A percentile compares a stretch with the other conserved stretches of the same genome.
Conservation (phyloP, 768 basidiomycete genomes). For the Amanita rimosa region DNA sequence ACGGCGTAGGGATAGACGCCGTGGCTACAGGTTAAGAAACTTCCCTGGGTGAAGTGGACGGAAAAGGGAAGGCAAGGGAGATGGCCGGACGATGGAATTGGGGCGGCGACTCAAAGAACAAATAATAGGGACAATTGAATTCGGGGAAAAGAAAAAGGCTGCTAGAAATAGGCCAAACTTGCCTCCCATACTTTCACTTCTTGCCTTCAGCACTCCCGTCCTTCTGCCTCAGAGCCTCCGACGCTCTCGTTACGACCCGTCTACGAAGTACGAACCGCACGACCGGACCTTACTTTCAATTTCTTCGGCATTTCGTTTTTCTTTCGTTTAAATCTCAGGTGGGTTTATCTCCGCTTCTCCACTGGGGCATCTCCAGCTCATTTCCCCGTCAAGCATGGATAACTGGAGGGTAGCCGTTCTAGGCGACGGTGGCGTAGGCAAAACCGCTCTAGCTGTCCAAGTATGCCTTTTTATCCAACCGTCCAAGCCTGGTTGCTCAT, state of each 20-base stretch:
- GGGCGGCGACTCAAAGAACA: slow-evolving; percentile 2
- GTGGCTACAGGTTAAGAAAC: neutral
- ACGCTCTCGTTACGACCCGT: slow-evolving; percentile 7
- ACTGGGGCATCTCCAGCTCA: slow-evolving; percentile 12
- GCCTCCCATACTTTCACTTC: slow-evolving; percentile 3
- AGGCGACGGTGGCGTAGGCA: slow-evolving; percentile 95
- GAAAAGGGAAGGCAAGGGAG: slow-evolving; percentile 8
- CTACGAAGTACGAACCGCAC: slow-evolving; percentile 20
- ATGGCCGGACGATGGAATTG: slow-evolving; percentile 4
- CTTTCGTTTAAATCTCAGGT: slow-evolving; percentile 17
- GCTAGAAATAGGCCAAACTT: slow-evolving; percentile 10
- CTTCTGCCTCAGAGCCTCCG: neutral
- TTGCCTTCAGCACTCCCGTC: neutral
- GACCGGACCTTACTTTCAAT: slow-evolving; percentile 7
- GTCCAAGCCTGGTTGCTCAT: slow-evolving; percentile 7
- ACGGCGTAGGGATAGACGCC: neutral
- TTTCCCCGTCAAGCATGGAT: slow-evolving; percentile 51
- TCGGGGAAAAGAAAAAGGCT: slow-evolving; percentile 10
- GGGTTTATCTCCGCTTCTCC: slow-evolving; percentile 6
- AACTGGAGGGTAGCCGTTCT: slow-evolving; percentile 94
- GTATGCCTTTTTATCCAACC: slow-evolving; percentile 32
- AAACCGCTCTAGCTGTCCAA: slow-evolving; percentile 94
- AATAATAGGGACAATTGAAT: slow-evolving; percentile 4
- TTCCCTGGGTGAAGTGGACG: neutral
- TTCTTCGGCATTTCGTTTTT: slow-evolving; percentile 15